phyloP scores from a whole-genome alignment of 116 monocot species.

The Posidonia oceanica region DNA sequence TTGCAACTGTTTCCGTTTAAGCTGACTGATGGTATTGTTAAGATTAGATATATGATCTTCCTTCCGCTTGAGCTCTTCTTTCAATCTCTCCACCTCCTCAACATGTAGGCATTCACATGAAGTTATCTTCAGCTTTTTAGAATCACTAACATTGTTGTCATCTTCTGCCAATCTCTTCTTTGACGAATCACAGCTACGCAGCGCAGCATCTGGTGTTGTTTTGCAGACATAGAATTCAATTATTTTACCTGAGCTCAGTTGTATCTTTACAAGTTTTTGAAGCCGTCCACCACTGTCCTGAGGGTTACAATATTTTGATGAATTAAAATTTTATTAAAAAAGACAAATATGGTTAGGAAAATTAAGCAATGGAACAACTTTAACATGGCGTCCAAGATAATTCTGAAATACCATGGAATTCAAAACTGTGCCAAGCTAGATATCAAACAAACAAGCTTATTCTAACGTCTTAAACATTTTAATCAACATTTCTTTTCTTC shows the following conservation, averaged over 20 bases:
- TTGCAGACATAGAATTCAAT: background rate
- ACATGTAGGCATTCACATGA: background rate
- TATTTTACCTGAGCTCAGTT: background rate
- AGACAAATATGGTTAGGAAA: too few relatives aligned
- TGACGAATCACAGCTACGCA: too few relatives aligned
- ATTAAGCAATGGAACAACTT: too few relatives aligned
- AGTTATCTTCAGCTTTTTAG: background rate
- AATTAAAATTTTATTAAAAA: background rate
- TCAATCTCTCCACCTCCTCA: background rate
- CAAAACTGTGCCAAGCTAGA: too few relatives aligned
- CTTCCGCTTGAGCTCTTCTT: background rate
- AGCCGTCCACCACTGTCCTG: background rate
- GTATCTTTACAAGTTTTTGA: constrained; percentile 3
- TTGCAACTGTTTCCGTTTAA: background rate
- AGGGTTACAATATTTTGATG: background rate
- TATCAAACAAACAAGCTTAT: too few relatives aligned
- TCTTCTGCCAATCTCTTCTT: background rate
- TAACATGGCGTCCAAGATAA: too few relatives aligned
- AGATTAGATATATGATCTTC: background rate
- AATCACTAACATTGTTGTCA: background rate
- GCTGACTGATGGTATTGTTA: background rate
- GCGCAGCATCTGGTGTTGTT: background rate
- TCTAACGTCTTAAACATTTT: too few relatives aligned
- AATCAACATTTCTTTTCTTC: too few relatives aligned
- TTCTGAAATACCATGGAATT: too few relatives aligned